Conservation (phyloP, 1,284 basidiomycete species). For the Fistulinella staudtii region DNA sequence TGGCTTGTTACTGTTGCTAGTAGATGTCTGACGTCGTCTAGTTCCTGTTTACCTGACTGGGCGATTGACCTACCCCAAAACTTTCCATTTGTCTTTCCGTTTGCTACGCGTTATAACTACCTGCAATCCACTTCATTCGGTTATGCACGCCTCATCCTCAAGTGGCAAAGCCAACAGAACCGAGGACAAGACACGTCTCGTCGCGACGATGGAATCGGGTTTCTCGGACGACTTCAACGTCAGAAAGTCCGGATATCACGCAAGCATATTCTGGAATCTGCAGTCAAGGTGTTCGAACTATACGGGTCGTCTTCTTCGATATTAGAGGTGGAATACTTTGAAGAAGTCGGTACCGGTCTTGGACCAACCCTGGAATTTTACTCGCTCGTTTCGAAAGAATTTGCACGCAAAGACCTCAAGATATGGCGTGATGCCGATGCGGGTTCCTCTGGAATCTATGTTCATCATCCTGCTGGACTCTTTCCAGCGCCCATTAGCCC, state of each 20-base stretch:
- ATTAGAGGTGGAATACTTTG: slow-evolving; percentile 97
- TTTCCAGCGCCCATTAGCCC: slow-evolving; percentile 82
- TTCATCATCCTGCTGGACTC: slow-evolving; percentile 79
- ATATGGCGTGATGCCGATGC: slow-evolving; percentile 89
- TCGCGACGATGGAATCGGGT: slow-evolving; percentile 86
- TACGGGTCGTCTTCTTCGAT: slow-evolving; percentile 93
- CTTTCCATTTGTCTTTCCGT: slow-evolving; percentile 98
- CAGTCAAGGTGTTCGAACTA: slow-evolving; percentile 95
- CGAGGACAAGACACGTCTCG: slow-evolving; percentile 71
- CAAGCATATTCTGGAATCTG: slow-evolving; percentile 93
- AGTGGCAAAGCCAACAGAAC: slow-evolving; percentile 82
- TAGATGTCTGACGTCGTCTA: slow-evolving; percentile 28
- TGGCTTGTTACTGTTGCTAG: background rate
- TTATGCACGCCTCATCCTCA: slow-evolving; percentile 88
- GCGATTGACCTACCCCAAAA: slow-evolving; percentile 89
- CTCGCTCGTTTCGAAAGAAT: slow-evolving; percentile 89
- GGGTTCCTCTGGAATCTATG: slow-evolving; percentile 60
- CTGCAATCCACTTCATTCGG: slow-evolving; percentile 97
- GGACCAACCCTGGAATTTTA: slow-evolving; percentile 99
- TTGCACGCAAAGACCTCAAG: slow-evolving; percentile 82
- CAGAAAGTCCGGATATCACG: slow-evolving; percentile 98
- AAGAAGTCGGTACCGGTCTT: slow-evolving; percentile 96
- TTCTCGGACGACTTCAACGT: slow-evolving; percentile 87
- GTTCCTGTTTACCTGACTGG: slow-evolving; percentile 96
- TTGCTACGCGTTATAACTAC: slow-evolving; percentile 95